These are phyloP conservation scores for Verticillium dahliae DNA, from an alignment of 2,329 filamentous ascomycete genomes.

Conservation along the genomic window DNA sequence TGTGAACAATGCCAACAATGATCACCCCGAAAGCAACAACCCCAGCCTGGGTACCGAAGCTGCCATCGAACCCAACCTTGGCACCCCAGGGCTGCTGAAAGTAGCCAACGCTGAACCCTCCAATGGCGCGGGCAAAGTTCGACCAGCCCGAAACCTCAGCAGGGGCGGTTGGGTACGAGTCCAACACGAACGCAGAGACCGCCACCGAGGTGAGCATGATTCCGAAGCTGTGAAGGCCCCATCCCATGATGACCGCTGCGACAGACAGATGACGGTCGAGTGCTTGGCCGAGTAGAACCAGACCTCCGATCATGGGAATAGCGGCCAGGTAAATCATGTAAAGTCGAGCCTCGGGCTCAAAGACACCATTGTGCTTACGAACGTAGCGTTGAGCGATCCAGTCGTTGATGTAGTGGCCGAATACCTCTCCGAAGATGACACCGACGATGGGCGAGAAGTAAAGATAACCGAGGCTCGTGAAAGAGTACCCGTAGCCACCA, in stretches of 20 bases:
- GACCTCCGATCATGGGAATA: slow-evolving; percentile 40
- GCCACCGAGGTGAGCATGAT: slow-evolving; percentile 45
- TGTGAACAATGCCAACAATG: background rate
- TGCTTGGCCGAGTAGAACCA: slow-evolving; percentile 46
- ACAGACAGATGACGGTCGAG: slow-evolving; percentile 40
- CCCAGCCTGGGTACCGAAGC: slow-evolving; percentile 31
- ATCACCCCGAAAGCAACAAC: slow-evolving; percentile 10
- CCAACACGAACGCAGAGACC: slow-evolving; percentile 39
- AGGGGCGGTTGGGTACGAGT: slow-evolving; percentile 40
- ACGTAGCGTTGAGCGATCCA: slow-evolving; percentile 37
- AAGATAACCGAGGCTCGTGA: slow-evolving; percentile 44
- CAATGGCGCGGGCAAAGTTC: slow-evolving; percentile 25
- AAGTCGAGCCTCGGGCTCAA: slow-evolving; percentile 51
- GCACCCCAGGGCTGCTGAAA: slow-evolving; percentile 39
- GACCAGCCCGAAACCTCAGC: slow-evolving; percentile 40
- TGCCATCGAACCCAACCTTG: slow-evolving; percentile 25
- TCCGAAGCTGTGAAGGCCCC: slow-evolving; percentile 49
- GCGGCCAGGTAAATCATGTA: slow-evolving; percentile 38
- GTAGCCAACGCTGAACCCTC: slow-evolving; percentile 42
- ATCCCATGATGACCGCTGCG: slow-evolving; percentile 16
- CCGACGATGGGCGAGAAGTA: slow-evolving; percentile 54
- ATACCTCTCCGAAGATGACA: slow-evolving; percentile 43
- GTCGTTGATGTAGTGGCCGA: slow-evolving; percentile 52
- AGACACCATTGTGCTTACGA: slow-evolving; percentile 37
- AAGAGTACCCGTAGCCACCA: slow-evolving; percentile 37